Base-by-base conservation (phyloP, 495 filamentous ascomycete species). In the Penicillium herquei region DNA sequence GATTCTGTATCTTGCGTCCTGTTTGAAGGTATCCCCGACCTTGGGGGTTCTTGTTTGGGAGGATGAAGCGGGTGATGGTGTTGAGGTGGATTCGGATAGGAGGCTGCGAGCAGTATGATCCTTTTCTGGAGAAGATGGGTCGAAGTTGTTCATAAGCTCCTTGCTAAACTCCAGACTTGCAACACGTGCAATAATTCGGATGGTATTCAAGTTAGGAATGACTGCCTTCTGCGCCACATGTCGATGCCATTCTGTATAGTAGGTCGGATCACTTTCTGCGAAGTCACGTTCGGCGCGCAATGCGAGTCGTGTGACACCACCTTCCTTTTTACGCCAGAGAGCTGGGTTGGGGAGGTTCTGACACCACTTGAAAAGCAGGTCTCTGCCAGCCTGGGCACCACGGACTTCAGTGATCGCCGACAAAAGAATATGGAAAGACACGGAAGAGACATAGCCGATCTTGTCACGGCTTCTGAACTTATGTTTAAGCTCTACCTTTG, bases 381-480 rank as follows among this genome's bases (percentile, higher is more conserved):
- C 35, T 44, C 65, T 70, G 17, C 74, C 82, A 43, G 61, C 63
- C 16, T 55, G 33, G 49, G 74, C 76, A 45, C 82, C 80, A 37
- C 71, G 64, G 0, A 60, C 56, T 33, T 82, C 73, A n/a, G 78
- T 75, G 7, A 84, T 49, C 12, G 75, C 77, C 14, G 71, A 59
- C 13, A 85, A 68, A 32, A 84, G 46, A 10, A 53, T 48, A 53
- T 82, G 74, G 67, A 85, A 85, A 18, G 78, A 64, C 7, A 58
- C 48, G 0, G 68, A 33, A 10, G 76, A 66, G 35, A 77, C 64
- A 51, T 64, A 61, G 16, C 63, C 52, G 39, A 70, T 30, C 17
- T 52, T 55, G 39, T 63, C 56, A 14, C 46, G 63, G 14, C 59
- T 32, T 39, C 32, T 48, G 26, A 49, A 39, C 21, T 51, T 46